Percentiles rank a stretch among this genome's conserved stretches.
Evolutionary conservation across 2,329 filamentous ascomycete species (phyloP).

Genomic region (Talaromyces sp.): DNA sequence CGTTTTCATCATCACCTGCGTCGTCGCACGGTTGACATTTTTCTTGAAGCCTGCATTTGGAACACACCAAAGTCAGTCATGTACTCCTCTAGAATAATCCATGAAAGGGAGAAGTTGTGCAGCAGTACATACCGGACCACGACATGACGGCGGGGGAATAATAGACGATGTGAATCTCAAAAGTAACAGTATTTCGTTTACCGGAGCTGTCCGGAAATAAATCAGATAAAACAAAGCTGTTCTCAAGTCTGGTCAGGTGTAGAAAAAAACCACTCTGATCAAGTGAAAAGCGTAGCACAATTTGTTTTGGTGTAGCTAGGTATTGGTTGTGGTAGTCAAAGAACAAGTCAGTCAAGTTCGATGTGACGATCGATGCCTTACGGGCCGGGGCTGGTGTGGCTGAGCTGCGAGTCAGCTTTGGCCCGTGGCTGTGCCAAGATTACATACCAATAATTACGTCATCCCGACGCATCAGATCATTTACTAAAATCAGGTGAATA

Average conservation of each 20-base stretch:
- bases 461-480: too few species aligned
- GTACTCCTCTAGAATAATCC: background rate
- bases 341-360: background rate
- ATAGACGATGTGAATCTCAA: background rate
- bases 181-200: too few species aligned
- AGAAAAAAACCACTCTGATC: background rate
- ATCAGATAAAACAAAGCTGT: background rate
- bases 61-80: background rate
- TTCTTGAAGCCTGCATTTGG: conserved; percentile 70
- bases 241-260: background rate
- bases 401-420: background rate
- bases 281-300: too few species aligned
- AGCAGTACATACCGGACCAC: conserved; percentile 57
- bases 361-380: background rate
- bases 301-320: background rate
- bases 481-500: too few species aligned
- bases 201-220: background rate
- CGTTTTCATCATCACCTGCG: conserved; percentile 99
- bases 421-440: background rate
- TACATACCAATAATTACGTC: too few species aligned
- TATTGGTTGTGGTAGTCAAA: background rate
- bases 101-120: background rate
- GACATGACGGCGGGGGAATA: conserved; percentile 50
- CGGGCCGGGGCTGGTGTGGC: background rate
- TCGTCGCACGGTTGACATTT: conserved; percentile 97